Base-by-base conservation (phyloP, 495 filamentous ascomycete species). In the Neurospora hispaniola region DNA sequence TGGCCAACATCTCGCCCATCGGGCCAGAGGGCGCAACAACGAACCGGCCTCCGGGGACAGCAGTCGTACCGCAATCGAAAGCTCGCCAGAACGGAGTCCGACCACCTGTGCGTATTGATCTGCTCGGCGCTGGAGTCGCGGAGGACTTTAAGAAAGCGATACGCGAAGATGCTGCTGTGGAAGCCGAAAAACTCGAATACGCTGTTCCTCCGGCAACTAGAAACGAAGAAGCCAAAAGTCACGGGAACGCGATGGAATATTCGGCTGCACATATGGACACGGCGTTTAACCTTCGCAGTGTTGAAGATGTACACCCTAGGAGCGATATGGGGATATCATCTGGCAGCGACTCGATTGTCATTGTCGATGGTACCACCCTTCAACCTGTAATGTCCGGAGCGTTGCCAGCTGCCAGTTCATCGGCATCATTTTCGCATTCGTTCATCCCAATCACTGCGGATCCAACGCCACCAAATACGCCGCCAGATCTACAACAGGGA, bases 311-410 rank as follows among this genome's bases (percentile, higher is more conserved):
- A 14, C 78, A 82, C 18, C 81, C 83, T 5, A 74, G 73, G 12
- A 86, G 84, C 69, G 84, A 86, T 72, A 79, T 78, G 70, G 89
- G 85, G 40, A 84, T 96, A 42, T 95, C 93, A 0, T 86, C 84
- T 44, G 93, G 92, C 8, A 96, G 93, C 80, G 88, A 92, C 74
- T 96, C 93, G 0, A 96, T 97, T 74, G 88, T 96, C 40, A 96
- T 97, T 75, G 89, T 97, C 18, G 92, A 97, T 78, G 91, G 91
- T 71, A 90, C 89, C 5, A 38, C 75, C 4, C 72, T 85, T 23
- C 78, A 80, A 20, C 84, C 84, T 1, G 69, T 70, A 31, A 86
- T 88, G 85, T 82, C 84, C 2, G 82, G 85, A 9, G 84, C 84
- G 3, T 75, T 88, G 12, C 82, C 81, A 5, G 77, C 72, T 7